These are phyloP conservation scores for Sarocladium oryzae DNA, from an alignment of 2,329 filamentous ascomycete species.

Conservation along the genomic window DNA sequence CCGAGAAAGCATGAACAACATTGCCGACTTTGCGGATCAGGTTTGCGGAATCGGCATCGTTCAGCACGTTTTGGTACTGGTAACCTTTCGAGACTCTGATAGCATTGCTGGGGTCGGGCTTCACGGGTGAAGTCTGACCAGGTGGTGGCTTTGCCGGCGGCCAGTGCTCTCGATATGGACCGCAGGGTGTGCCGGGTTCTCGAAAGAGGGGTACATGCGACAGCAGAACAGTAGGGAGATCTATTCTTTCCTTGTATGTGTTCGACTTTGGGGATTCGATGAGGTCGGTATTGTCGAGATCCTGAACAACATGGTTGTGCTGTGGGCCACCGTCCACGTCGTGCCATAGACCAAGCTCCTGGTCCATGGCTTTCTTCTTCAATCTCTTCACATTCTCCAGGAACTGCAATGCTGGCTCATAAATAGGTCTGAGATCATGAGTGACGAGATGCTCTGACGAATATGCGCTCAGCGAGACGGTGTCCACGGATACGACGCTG, in stretches of 20 bases:
- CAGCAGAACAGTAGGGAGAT: slow-evolving; percentile 81
- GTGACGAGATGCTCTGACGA: slow-evolving; percentile 44
- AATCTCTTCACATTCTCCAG: slow-evolving; percentile 57
- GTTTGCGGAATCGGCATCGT: slow-evolving; percentile 65
- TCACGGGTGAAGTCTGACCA: slow-evolving; percentile 46
- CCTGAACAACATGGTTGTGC: slow-evolving; percentile 55
- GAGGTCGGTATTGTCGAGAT: slow-evolving; percentile 40
- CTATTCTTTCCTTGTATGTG: slow-evolving; percentile 37
- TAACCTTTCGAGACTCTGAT: slow-evolving; percentile 75
- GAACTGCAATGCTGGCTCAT: slow-evolving; percentile 70
- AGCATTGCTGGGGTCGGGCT: slow-evolving; percentile 66
- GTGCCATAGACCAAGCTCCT: slow-evolving; percentile 57
- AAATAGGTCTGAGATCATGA: slow-evolving; percentile 56
- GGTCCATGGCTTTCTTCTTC: slow-evolving; percentile 62
- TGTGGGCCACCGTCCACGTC: slow-evolving; percentile 45
- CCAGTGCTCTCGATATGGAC: slow-evolving; percentile 76
- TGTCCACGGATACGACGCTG: slow-evolving; percentile 86
- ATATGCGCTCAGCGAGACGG: slow-evolving; percentile 75
- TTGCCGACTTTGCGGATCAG: slow-evolving; percentile 75
- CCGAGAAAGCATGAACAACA: slow-evolving; percentile 81
- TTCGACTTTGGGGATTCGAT: slow-evolving; percentile 14
- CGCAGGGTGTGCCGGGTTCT: slow-evolving; percentile 76
- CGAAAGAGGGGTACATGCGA: slow-evolving; percentile 89
- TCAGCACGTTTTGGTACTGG: slow-evolving; percentile 94
- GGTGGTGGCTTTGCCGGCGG: slow-evolving; percentile 60